These are phyloP conservation scores for Orobanche coerulescens DNA, from an alignment of 257 asterid genomes.

Conservation along the genomic window DNA sequence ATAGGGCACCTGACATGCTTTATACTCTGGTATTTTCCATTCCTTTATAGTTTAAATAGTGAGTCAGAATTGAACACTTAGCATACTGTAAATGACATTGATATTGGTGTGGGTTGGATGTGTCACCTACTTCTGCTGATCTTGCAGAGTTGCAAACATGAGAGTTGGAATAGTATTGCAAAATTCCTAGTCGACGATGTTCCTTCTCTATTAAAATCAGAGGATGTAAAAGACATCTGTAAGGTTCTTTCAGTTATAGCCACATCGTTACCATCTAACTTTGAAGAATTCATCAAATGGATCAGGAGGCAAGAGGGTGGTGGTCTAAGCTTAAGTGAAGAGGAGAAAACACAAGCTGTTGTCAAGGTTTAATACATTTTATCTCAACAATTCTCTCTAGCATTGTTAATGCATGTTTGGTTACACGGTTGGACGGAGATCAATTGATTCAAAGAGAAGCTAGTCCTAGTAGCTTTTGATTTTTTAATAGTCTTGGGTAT, in stretches of 20 bases:
- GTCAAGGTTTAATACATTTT: no score
- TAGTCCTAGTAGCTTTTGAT: no score
- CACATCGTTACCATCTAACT: constrained; percentile 46
- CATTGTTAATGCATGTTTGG: no score
- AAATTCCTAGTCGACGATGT: constrained; percentile 47
- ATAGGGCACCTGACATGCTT: constrained; percentile 52
- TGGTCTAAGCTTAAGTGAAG: constrained; percentile 34
- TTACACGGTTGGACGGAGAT: no score
- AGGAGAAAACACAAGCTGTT: constrained; percentile 45
- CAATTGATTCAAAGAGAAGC: no score
- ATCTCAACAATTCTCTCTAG: no score
- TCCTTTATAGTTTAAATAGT: no score
- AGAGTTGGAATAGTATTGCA: constrained; percentile 49
- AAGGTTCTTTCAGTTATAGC: constrained; percentile 34
- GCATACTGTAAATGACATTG: constrained; percentile 5
- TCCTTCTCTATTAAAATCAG: constrained; percentile 39
- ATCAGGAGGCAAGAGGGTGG: constrained; percentile 41
- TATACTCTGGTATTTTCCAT: constrained; percentile 50
- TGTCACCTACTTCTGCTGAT: no score
- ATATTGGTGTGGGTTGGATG: no score
- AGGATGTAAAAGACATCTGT: constrained; percentile 30
- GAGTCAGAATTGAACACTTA: background rate
- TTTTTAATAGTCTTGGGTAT: no score
- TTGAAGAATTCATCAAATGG: constrained; percentile 48
- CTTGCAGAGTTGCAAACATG: constrained; percentile 60